Conservation (phyloP, 2,329 filamentous ascomycete species). For the Penicillium sp. region DNA sequence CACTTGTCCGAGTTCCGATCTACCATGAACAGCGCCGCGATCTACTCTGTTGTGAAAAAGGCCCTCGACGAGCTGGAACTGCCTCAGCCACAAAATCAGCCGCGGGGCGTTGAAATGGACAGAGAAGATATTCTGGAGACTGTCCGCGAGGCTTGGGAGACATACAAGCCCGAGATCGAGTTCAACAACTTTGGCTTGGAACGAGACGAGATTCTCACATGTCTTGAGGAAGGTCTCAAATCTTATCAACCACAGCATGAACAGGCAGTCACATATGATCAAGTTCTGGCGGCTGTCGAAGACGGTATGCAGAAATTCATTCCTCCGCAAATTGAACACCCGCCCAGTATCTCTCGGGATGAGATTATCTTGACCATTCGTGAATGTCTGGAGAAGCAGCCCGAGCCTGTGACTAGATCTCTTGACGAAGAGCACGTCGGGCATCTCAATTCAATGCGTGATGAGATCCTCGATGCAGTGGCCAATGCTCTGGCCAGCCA, state of each 20-base stretch:
- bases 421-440: constrained; percentile 25
- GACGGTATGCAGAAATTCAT: constrained; percentile 78
- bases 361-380: constrained; percentile 80
- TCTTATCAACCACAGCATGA: constrained; percentile 59
- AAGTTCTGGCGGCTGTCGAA: constrained; percentile 80
- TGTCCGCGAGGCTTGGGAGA: constrained; percentile 87
- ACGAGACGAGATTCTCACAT: constrained; percentile 82
- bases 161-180: constrained; percentile 89
- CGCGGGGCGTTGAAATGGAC: constrained; percentile 54
- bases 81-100: constrained; percentile 56
- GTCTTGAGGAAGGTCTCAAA: constrained; percentile 78
- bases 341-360: constrained; percentile 68
- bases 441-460: constrained; percentile 30
- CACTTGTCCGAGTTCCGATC: constrained; percentile 60
- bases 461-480: constrained; percentile 33
- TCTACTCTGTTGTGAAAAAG: constrained; percentile 78
- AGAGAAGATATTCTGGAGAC: constrained; percentile 82
- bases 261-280: constrained; percentile 68
- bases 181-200: constrained; percentile 87
- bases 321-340: constrained; percentile 67
- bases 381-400: constrained; percentile 74
- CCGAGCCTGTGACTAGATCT: constrained; percentile 49
- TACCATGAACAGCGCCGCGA: constrained; percentile 72
- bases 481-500: constrained; percentile 26
- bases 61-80: constrained; percentile 60